Conservation (phyloP, 495 filamentous ascomycete species). For the Lepidopterella palustris region DNA sequence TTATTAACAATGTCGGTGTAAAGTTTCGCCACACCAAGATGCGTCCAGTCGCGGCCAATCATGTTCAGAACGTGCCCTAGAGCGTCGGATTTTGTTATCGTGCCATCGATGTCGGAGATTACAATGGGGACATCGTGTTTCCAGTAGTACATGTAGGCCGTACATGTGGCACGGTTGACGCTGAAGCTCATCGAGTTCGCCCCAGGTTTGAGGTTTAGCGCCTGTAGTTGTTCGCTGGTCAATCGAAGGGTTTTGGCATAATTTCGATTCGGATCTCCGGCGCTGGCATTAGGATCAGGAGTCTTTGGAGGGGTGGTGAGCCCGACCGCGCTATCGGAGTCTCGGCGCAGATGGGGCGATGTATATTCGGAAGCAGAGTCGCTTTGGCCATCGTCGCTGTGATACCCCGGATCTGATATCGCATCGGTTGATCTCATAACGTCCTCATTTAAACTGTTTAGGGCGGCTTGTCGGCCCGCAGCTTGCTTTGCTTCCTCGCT, state of each 20-base stretch:
- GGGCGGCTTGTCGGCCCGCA: slow-evolving; percentile 48
- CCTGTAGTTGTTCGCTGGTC: slow-evolving; percentile 91
- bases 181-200: slow-evolving; percentile 92
- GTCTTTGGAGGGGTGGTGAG: slow-evolving; percentile 73
- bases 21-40: slow-evolving; percentile 90
- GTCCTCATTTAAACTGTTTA: slow-evolving; percentile 48
- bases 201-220: slow-evolving; percentile 72
- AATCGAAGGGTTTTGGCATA: slow-evolving; percentile 97
- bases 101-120: slow-evolving; percentile 98
- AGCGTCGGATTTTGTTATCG: slow-evolving; percentile 97
- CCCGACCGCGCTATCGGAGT: slow-evolving; percentile 49
- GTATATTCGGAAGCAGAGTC: slow-evolving; percentile 31
- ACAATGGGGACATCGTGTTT: slow-evolving; percentile 82
- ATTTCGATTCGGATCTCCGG: slow-evolving; percentile 66
- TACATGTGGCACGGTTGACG: slow-evolving; percentile 88
- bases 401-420: slow-evolving; percentile 87
- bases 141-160: slow-evolving; percentile 90
- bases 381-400: slow-evolving; percentile 65
- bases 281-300: slow-evolving; percentile 46
- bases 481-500: slow-evolving; percentile 91
- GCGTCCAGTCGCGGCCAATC: slow-evolving; percentile 98
- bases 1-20: slow-evolving; percentile 94
- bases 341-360: slow-evolving; percentile 32
- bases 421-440: slow-evolving; percentile 60
- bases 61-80: slow-evolving; percentile 96